phyloP scores from a whole-genome alignment of 1,284 basidiomycete genomes.

The Pterulicium gracile region DNA sequence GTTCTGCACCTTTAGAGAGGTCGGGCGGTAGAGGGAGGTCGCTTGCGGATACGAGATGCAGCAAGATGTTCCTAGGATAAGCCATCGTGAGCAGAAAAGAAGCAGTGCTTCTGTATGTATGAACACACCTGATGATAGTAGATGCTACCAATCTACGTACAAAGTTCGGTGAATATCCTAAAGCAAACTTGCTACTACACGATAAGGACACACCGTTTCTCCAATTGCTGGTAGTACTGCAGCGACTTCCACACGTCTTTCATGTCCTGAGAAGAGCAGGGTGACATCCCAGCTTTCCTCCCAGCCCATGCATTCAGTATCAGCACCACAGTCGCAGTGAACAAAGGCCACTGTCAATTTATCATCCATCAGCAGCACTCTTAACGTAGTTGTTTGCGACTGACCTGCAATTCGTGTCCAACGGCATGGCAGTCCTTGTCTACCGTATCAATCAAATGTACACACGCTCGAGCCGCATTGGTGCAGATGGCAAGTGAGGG shows the following conservation, averaged over 20 bases:
- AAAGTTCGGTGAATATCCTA: too few species aligned
- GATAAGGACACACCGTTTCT: slow-evolving; percentile 15
- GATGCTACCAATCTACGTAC: too few species aligned
- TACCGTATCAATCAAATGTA: not conserved
- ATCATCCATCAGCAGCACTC: not conserved
- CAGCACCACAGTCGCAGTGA: slow-evolving; percentile 58
- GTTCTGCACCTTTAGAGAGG: too few species aligned
- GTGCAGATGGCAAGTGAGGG: slow-evolving; percentile 79
- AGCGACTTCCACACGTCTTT: slow-evolving; percentile 65
- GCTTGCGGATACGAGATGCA: slow-evolving; percentile 54
- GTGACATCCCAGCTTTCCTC: slow-evolving; percentile 42
- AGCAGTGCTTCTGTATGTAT: too few species aligned
- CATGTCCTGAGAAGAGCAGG: slow-evolving; percentile 52
- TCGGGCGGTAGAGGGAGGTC: slow-evolving; percentile 58
- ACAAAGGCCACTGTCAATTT: slow-evolving; percentile 26
- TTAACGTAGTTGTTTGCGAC: not conserved
- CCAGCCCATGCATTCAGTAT: slow-evolving; percentile 69
- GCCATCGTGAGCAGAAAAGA: slow-evolving; percentile 41
- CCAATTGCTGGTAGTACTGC: slow-evolving; percentile 34
- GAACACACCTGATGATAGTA: too few species aligned
- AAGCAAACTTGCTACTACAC: too few species aligned
- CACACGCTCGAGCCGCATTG: slow-evolving; percentile 54
- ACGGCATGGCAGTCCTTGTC: not conserved
- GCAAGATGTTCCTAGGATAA: slow-evolving; percentile 43
- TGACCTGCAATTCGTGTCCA: not conserved